Evolutionary conservation across 768 basidiomycete species (phyloP), one percentile per base, ranked within the genome.

Genomic region (Phallus indusiatus): DNA sequence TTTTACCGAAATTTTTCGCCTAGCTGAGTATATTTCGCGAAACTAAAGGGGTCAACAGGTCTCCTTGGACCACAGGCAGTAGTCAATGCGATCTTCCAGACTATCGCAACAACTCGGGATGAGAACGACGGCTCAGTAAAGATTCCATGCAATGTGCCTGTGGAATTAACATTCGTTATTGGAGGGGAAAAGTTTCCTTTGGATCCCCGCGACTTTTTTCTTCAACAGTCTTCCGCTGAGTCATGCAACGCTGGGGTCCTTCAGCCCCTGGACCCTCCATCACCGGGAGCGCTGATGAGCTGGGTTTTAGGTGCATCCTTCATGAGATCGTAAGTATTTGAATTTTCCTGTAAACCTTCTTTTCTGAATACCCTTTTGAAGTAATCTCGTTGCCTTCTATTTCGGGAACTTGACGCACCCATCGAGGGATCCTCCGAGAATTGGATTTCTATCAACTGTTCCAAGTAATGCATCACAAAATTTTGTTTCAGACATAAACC

Each of bases 131-230:
- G 47, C 11, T 1, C 37, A 36, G 47, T 7, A n/a, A 34, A 5
- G 34, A 52, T 46, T 21, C 21, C 56, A 2, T 58, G 56, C 48
- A 51, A 24, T 5, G 33, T 34, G 9, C 56, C 56, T 5, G 48
- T 51, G 7, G 17, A 48, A 20, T 50, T 58, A 16, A 34, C 56
- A 9, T 58, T 28, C 36, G 47, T 58, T 20, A 58, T 58, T 35
- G 56, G 56, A n/a, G 56, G 56, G 17, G 50, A 58, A 24, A 16
- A 50, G n/a, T 58, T 58, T 37, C 48, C 56, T 9, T 28, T 58
- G 18, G 56, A 58, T 52, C 56, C 56, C 33, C 56, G 56, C 33
- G 56, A 58, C 36, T 58, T 58, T 50, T 22, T 58, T n/a, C 35
- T 35, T 17, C 2, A n/a, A 18, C 56, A 58, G 22, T n/a, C 22